These are phyloP conservation scores for Xylariaceae sp. DNA, from an alignment of 2,329 filamentous ascomycete species.

Conservation along the genomic window DNA sequence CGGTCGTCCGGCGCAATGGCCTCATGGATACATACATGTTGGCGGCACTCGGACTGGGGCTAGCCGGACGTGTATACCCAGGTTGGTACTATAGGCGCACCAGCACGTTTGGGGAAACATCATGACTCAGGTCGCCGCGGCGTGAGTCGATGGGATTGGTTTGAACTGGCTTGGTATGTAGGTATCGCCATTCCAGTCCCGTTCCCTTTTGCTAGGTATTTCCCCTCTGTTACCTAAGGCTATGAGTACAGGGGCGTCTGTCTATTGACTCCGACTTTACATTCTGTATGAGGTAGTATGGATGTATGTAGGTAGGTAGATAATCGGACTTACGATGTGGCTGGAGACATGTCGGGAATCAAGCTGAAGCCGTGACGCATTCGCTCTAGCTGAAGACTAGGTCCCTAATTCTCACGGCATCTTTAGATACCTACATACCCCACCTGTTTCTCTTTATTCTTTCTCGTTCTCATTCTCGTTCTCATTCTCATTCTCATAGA, in stretches of 20 bases:
- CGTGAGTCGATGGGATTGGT: not conserved
- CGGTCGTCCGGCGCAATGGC: too few species aligned
- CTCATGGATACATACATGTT: too few species aligned
- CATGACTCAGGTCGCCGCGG: not conserved
- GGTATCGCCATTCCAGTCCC: too few species aligned
- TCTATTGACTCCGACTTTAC: too few species aligned
- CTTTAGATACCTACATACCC: not conserved
- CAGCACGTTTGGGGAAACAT: not conserved
- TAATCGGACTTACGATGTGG: not conserved
- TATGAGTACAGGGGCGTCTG: too few species aligned
- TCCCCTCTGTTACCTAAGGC: too few species aligned
- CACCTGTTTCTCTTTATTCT: not conserved
- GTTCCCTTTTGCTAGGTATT: too few species aligned
- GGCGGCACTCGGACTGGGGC: too few species aligned
- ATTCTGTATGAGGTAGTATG: too few species aligned
- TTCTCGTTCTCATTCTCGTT: not conserved
- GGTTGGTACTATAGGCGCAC: not conserved
- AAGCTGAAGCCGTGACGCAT: not conserved
- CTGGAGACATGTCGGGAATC: not conserved
- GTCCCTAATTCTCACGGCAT: not conserved
- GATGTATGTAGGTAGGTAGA: not conserved
- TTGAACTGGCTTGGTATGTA: too few species aligned
- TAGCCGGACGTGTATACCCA: not conserved
- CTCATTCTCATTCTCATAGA: not conserved
- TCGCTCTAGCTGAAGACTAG: not conserved